These are phyloP conservation scores for Cocos nucifera DNA, from an alignment of 176 grass and related monocot species.

Conservation along the genomic window DNA sequence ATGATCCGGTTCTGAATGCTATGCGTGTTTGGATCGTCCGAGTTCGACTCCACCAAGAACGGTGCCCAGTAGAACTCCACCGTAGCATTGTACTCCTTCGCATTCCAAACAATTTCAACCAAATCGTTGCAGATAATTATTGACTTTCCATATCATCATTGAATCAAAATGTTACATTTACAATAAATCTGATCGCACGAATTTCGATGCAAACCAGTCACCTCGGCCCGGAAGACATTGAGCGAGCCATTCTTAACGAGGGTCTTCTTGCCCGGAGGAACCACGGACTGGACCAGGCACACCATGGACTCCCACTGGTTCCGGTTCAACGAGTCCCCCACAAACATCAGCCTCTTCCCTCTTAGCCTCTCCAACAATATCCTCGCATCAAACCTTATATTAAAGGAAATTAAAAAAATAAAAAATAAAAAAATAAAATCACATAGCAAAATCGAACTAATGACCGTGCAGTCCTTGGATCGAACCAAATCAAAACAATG, in stretches of 20 bases:
- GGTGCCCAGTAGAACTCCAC: slow-evolving; percentile 92
- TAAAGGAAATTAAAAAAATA: too few relatives aligned
- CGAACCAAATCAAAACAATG: too few relatives aligned
- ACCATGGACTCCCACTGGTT: slow-evolving; percentile 89
- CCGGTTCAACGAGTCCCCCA: slow-evolving; percentile 63
- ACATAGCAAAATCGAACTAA: too few relatives aligned
- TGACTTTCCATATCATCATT: too few relatives aligned
- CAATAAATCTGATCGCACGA: too few relatives aligned
- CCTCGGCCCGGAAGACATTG: slow-evolving; percentile 54
- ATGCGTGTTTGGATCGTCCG: slow-evolving; percentile 56
- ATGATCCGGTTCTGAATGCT: slow-evolving; percentile 48
- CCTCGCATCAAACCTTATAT: slow-evolving; percentile 43
- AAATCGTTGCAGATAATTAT: too few relatives aligned
- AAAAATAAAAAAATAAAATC: too few relatives aligned
- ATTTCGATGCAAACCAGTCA: slow-evolving; percentile 1
- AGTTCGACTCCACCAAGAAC: slow-evolving; percentile 82
- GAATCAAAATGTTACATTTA: too few relatives aligned
- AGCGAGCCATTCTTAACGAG: slow-evolving; percentile 66
- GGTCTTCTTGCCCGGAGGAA: slow-evolving; percentile 41
- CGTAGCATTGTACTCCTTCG: slow-evolving; percentile 54
- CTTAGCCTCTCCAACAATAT: slow-evolving; percentile 46
- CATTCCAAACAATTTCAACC: too few relatives aligned
- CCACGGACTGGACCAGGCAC: slow-evolving; percentile 53
- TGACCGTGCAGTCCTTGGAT: too few relatives aligned
- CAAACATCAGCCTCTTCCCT: slow-evolving; percentile 69